Evolutionary conservation across 352 stramenopile genomes (phyloP).

Genomic region (Pythium aquatile): DNA sequence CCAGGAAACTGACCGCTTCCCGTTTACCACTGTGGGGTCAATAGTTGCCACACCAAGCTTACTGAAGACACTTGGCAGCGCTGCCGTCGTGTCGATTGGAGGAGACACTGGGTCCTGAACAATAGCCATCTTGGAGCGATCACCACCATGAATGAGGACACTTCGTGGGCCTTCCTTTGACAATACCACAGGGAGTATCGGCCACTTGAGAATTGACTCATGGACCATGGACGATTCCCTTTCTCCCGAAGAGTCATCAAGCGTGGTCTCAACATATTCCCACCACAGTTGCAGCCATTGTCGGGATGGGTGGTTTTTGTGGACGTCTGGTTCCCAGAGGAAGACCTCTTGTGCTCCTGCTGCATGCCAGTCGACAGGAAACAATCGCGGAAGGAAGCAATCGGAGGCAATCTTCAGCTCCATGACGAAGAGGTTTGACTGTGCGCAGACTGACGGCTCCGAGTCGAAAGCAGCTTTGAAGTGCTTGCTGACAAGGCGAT

Average conservation of each 20-base stretch:
- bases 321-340: slow-evolving; percentile 13
- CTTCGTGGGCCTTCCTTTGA: neutral
- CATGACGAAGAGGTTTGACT: slow-evolving; percentile 19
- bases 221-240: neutral
- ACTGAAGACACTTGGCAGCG: slow-evolving; percentile 6
- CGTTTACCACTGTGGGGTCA: slow-evolving; percentile 11
- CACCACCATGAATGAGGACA: slow-evolving; percentile 11
- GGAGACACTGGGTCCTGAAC: neutral
- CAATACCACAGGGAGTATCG: slow-evolving; percentile 13
- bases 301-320: neutral
- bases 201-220: slow-evolving; percentile 10
- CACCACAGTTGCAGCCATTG: slow-evolving; percentile 23
- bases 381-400: slow-evolving; percentile 19
- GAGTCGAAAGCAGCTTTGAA: slow-evolving; percentile 16
- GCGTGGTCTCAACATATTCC: slow-evolving; percentile 15
- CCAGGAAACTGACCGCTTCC: slow-evolving; percentile 9
- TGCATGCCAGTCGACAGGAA: slow-evolving; percentile 17
- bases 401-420: neutral
- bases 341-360: neutral
- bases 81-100: neutral
- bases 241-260: slow-evolving; percentile 10
- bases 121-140: slow-evolving; percentile 13
- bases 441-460: neutral
- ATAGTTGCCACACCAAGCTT: slow-evolving; percentile 22
- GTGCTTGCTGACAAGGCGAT: slow-evolving; percentile 12